phyloP scores from a whole-genome alignment of 805 yeast genomes.

The Kodamaea lidongshanica region DNA sequence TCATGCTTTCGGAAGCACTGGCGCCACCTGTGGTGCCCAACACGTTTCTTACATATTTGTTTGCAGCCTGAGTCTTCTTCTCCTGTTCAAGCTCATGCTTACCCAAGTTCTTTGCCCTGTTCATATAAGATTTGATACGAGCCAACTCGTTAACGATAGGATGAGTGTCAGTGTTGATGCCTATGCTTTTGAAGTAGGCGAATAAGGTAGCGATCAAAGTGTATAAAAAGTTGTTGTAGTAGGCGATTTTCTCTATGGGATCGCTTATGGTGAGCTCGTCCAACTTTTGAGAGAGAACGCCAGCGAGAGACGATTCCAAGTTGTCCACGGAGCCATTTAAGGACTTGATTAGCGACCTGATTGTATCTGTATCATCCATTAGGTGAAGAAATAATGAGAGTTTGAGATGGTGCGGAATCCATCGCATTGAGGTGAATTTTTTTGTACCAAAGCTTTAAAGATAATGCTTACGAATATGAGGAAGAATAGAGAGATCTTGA shows the following conservation, averaged over 20 bases:
- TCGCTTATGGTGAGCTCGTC: slow-evolving; percentile 25
- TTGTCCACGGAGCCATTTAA: slow-evolving; percentile 32
- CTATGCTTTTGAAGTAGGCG: slow-evolving; percentile 53
- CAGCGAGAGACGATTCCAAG: slow-evolving; percentile 29
- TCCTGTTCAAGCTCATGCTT: slow-evolving; percentile 15
- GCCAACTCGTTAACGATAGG: slow-evolving; percentile 62
- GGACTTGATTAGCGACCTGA: slow-evolving; percentile 33
- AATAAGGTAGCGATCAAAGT: slow-evolving; percentile 51
- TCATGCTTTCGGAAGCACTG: slow-evolving; percentile 20
- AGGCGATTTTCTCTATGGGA: slow-evolving; percentile 23
- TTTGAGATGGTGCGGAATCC: slow-evolving; percentile 1
- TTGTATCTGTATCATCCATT: slow-evolving; percentile 44
- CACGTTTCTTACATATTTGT: slow-evolving; percentile 41
- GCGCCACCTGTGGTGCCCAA: slow-evolving; percentile 35
- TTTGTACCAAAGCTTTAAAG: too few relatives aligned
- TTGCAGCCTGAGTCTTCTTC: slow-evolving; percentile 34
- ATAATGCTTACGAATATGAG: slow-evolving; percentile 17
- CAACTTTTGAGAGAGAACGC: slow-evolving; percentile 33
- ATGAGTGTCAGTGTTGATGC: slow-evolving; percentile 51
- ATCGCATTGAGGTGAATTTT: too few relatives aligned
- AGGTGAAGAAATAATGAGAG: too few relatives aligned
- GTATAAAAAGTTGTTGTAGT: slow-evolving; percentile 42
- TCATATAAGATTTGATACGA: slow-evolving; percentile 65
- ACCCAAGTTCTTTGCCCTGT: slow-evolving; percentile 42
- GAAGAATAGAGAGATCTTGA: slow-evolving; percentile 76